Conservation (phyloP, 345 rosid genomes). For the Salix udensis region DNA sequence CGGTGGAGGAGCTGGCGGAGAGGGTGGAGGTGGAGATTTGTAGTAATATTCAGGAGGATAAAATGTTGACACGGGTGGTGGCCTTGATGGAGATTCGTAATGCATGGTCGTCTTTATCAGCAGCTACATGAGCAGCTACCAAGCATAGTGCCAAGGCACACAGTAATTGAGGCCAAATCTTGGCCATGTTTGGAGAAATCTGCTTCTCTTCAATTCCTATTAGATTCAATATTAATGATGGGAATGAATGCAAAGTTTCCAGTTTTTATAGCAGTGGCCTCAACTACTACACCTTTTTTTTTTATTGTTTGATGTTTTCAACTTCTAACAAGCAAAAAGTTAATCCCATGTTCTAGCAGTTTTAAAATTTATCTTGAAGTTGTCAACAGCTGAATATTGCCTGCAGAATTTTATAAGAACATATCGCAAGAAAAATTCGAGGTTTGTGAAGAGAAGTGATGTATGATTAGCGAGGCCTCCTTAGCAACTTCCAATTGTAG, state of each 20-base stretch:
- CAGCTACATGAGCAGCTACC: conserved; percentile 18
- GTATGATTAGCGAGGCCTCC: too few species aligned
- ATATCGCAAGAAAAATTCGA: neutral
- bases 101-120: conserved; percentile 13
- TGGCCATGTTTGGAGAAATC: conserved; percentile 28
- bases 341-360: neutral
- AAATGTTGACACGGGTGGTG: too few species aligned
- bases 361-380: neutral
- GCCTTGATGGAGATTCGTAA: neutral
- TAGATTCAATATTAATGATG: too few species aligned
- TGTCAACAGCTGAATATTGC: neutral
- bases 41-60: too few species aligned
- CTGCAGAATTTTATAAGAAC: neutral
- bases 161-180: conserved; percentile 27
- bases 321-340: neutral
- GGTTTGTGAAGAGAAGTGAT: neutral
- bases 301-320: neutral
- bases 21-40: neutral
- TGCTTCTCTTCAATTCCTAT: neutral
- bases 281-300: too few species aligned
- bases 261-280: neutral
- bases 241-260: neutral
- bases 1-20: too few species aligned
- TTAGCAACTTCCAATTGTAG: too few species aligned
- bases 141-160: conserved; percentile 30